Evolutionary conservation across 495 filamentous ascomycete genomes (phyloP), one percentile per base, ranked within the genome.

Genomic region (Aspergillus ostianus): DNA sequence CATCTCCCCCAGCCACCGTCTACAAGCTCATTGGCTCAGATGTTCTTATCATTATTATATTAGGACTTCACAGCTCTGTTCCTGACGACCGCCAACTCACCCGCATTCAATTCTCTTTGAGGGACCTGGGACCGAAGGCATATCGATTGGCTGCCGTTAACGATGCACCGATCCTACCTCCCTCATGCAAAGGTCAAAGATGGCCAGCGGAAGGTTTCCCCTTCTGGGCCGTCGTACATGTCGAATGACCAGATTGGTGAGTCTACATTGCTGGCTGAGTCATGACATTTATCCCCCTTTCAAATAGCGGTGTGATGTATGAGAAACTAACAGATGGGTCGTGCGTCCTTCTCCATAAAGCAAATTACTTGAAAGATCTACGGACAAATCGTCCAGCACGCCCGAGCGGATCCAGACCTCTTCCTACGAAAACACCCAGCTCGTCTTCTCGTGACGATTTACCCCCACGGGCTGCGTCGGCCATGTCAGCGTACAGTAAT

Each of bases 241-340:
- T 85, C 86, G 41, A 85, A 85, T 69, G 86, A 93, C 49, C 91
- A 96, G 75, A 87, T 95, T 71, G 89, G 92, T 96, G 77, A 80
- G 84, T 70, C 60, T 59, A 61, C 68, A 57, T 65, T 58, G 51
- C 32, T 64, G 55, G 64, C 64, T 45, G 66, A 65, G 56, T 65
- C 68, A 70, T 56, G 52, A 50, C 53, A 64, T 62, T 64, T 53
- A 62, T 62, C 62, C 52, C 56, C 44, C 56, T 26, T 21, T 56
- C 29, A 54, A 29, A 19, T 57, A 53, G 51, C 58, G 54, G 56
- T 32, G 32, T 41, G 36, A 41, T 41, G 36, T 2, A 17, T 17
- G 15, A 0, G 36, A 41, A 52, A 55, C 53, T 61, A 45, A 56
- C 55, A 46, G 30, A 17, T 60, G 63, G 60, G 60, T 67, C 47